Evolutionary conservation across 306 rosid species (phyloP).

Genomic region (Adenanthera pavonina): DNA sequence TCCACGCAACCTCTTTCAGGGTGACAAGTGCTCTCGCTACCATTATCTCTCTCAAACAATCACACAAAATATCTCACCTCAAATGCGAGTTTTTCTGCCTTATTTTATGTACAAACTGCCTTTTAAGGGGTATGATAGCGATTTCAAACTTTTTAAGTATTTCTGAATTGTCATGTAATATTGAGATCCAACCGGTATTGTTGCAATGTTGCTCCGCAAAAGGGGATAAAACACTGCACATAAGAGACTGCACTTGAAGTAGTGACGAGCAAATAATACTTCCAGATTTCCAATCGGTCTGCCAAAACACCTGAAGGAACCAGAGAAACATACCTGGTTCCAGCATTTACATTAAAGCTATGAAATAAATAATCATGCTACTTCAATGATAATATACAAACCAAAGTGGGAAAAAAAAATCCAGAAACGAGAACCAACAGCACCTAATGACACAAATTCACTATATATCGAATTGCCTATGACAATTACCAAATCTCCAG

Average conservation of each 20-base stretch:
- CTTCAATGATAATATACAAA: slow-evolving; percentile 53
- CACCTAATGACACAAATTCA: slow-evolving; percentile 47
- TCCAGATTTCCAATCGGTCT: not conserved
- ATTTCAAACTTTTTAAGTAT: not conserved
- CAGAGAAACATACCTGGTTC: slow-evolving; percentile 38
- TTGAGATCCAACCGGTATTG: not conserved
- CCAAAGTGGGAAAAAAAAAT: slow-evolving; percentile 32
- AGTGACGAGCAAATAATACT: not conserved
- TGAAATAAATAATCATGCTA: slow-evolving; percentile 46
- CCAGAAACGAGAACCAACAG: slow-evolving; percentile 38
- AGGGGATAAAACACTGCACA: too few relatives aligned
- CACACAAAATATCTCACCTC: not conserved
- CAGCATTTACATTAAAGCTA: slow-evolving; percentile 40
- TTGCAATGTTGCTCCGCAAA: not conserved
- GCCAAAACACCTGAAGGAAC: slow-evolving; percentile 31
- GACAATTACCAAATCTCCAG: slow-evolving; percentile 44
- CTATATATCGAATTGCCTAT: slow-evolving; percentile 30
- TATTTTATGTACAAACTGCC: not conserved
- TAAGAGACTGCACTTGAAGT: not conserved
- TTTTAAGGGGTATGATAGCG: not conserved
- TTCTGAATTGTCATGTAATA: too few relatives aligned
- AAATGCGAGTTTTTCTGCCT: not conserved
- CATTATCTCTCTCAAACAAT: not conserved
- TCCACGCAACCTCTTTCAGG: not conserved
- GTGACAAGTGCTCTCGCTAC: not conserved